phyloP scores from a whole-genome alignment of 148 eudicot species.

The Rhododendron williamsianum region DNA sequence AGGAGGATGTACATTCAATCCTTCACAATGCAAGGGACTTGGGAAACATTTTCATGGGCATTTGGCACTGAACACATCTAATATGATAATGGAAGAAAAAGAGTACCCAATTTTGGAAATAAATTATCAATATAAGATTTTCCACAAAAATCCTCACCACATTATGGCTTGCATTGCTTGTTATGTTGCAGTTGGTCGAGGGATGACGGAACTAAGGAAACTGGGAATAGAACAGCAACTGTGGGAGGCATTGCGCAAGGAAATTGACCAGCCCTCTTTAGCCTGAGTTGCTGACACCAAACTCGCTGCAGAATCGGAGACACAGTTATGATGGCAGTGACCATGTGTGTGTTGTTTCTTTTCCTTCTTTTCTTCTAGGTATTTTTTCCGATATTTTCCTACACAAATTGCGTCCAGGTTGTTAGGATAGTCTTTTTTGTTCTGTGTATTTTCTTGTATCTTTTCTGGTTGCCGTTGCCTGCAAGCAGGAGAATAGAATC shows the following conservation, averaged over 20 bases:
- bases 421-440: background rate
- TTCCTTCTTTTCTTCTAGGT: background rate
- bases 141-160: background rate
- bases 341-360: background rate
- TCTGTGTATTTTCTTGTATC: no score
- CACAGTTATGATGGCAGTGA: constrained; percentile 29
- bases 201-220: constrained; percentile 35
- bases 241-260: constrained; percentile 94
- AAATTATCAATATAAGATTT: background rate
- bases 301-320: constrained; percentile 36
- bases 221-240: constrained; percentile 79
- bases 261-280: constrained; percentile 49
- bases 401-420: background rate
- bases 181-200: constrained; percentile 21
- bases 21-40: background rate
- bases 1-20: background rate
- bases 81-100: background rate
- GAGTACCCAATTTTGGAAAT: background rate
- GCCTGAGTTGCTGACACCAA: constrained; percentile 18
- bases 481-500: no score
- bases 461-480: no score
- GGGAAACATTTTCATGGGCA: background rate
- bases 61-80: background rate
- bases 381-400: background rate
- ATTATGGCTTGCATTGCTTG: background rate